Evolutionary conservation across 2,329 filamentous ascomycete species (phyloP).

Genomic region (Fusarium longipes): DNA sequence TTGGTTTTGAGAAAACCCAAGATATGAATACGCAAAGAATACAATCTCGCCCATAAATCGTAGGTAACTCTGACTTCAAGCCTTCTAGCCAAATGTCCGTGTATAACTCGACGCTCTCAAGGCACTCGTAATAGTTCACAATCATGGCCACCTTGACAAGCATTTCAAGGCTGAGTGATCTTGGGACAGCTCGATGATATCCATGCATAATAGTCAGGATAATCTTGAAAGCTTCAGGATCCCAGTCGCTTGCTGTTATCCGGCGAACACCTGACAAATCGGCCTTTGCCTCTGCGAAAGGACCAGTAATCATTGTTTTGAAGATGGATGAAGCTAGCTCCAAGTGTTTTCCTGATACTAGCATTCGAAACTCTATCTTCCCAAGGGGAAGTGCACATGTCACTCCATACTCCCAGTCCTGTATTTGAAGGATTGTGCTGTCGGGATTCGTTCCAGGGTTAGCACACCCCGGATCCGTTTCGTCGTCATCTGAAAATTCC

Average conservation of each 20-base stretch:
- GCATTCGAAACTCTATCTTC: neutral
- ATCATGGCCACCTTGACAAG: constrained; percentile 43
- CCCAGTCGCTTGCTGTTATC: constrained; percentile 35
- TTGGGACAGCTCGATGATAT: constrained; percentile 35
- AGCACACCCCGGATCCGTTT: accelerated
- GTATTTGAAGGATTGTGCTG: accelerated
- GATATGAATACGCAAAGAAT: constrained; percentile 31
- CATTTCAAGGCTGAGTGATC: constrained; percentile 24
- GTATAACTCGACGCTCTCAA: constrained; percentile 28
- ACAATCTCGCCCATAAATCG: neutral
- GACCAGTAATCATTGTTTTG: constrained; percentile 3
- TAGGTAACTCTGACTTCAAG: accelerated
- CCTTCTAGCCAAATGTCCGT: constrained; percentile 21
- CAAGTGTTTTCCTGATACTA: constrained; percentile 15
- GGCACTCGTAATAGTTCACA: constrained; percentile 45
- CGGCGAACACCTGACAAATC: accelerated
- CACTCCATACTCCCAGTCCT: neutral
- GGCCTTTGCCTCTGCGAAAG: neutral
- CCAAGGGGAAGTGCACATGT: accelerated
- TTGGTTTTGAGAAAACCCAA: constrained; percentile 22
- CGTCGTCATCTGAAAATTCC: accelerated
- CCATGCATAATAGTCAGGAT: constrained; percentile 45
- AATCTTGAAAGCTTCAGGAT: constrained; percentile 40
- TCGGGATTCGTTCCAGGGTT: accelerated
- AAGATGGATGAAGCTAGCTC: constrained; percentile 11